phyloP scores from a whole-genome alignment of 352 stramenopile species.

The Phytophthora cryptogea region DNA sequence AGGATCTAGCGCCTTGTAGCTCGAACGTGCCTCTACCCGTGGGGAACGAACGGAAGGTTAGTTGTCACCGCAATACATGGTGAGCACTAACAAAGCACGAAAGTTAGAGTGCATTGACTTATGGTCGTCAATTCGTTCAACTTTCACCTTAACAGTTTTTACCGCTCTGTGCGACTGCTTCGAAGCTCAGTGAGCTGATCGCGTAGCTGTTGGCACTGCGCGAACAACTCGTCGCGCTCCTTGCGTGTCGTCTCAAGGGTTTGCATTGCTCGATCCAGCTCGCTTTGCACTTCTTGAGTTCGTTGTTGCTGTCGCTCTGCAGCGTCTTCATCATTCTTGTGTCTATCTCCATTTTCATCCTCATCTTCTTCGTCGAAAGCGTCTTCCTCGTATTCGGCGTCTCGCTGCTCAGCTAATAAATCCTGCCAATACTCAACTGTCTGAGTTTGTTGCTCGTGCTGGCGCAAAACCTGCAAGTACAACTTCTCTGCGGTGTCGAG shows the following conservation, averaged over 20 bases:
- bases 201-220: conserved; percentile 60
- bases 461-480: conserved; percentile 70
- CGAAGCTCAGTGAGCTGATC: conserved; percentile 46
- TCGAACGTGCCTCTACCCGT: too few species aligned
- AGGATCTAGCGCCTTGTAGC: too few species aligned
- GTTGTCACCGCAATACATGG: too few species aligned
- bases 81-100: too few species aligned
- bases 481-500: conserved; percentile 74
- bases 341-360: conserved; percentile 15
- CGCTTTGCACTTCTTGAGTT: conserved; percentile 26
- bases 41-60: too few species aligned
- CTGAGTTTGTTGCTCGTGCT: conserved; percentile 67
- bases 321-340: conserved; percentile 15
- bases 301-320: conserved; percentile 21
- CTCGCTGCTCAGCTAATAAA: conserved; percentile 57
- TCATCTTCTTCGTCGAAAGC: conserved; percentile 34
- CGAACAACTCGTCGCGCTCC: conserved; percentile 69
- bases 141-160: too few species aligned
- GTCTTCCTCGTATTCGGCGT: conserved; percentile 38
- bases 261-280: conserved; percentile 37
- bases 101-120: too few species aligned
- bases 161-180: background rate
- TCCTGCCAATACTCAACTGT: conserved; percentile 66
- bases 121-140: too few species aligned
- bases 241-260: conserved; percentile 40